These are phyloP conservation scores for Wallacemonas sp. DNA, from an alignment of 208 protist genomes.

Conservation along the genomic window DNA sequence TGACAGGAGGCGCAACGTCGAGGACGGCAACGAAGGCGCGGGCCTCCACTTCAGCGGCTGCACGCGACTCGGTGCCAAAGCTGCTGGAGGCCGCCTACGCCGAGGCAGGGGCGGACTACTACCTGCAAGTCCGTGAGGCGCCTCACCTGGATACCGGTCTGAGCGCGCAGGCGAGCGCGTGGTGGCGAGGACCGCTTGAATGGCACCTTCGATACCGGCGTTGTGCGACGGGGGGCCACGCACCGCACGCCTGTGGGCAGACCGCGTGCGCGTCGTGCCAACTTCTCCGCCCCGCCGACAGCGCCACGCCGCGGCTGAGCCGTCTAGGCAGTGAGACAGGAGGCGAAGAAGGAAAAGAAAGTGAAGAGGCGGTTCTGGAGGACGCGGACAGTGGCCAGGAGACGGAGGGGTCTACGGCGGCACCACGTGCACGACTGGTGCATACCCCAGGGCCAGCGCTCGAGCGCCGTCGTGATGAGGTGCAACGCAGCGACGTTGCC, in stretches of 20 bases:
- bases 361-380: too few species aligned
- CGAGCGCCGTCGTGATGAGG: constrained; percentile 34
- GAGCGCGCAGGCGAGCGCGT: constrained; percentile 22
- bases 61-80: constrained; percentile 7
- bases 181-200: constrained; percentile 60
- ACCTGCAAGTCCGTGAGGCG: constrained; percentile 38
- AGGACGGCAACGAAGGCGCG: neutral
- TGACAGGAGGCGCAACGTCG: too few species aligned
- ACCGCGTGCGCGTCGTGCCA: neutral
- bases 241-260: neutral
- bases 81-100: constrained; percentile 25
- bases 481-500: constrained; percentile 33
- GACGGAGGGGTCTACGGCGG: too few species aligned
- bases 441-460: too few species aligned
- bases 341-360: neutral
- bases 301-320: too few species aligned
- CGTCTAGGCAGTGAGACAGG: neutral
- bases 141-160: constrained; percentile 24
- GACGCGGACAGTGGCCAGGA: too few species aligned
- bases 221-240: neutral
- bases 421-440: too few species aligned
- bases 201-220: constrained; percentile 16
- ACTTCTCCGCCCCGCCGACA: neutral
- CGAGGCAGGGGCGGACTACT: constrained; percentile 70
- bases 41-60: constrained; percentile 3